Conservation (phyloP, 768 basidiomycete species). For the Leccinellum rugosiceps region DNA sequence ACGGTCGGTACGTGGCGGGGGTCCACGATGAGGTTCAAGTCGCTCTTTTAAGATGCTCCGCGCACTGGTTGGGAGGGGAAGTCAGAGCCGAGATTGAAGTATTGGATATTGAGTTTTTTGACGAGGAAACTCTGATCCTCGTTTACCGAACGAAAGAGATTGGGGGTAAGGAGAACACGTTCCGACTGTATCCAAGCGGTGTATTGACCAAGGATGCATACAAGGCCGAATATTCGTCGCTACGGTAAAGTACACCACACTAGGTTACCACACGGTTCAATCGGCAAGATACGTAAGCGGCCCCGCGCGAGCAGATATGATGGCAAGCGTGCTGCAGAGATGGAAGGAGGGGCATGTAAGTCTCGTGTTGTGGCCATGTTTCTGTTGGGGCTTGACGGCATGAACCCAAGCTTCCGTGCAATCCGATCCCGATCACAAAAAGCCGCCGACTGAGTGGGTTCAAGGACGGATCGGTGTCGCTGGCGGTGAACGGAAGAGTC, state of each 20-base stretch:
- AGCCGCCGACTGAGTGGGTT: constrained; percentile 54
- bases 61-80: constrained; percentile 32
- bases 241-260: constrained; percentile 57
- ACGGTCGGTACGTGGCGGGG: constrained; percentile 39
- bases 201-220: constrained; percentile 32
- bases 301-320: constrained; percentile 62
- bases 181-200: constrained; percentile 12
- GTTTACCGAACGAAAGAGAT: constrained; percentile 51
- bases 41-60: constrained; percentile 50
- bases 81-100: constrained; percentile 43
- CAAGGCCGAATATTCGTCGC: constrained; percentile 58
- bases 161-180: constrained; percentile 42
- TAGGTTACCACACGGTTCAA: constrained; percentile 56
- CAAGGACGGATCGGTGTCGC: constrained; percentile 47
- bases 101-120: constrained; percentile 74
- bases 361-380: constrained; percentile 31
- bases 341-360: constrained; percentile 66
- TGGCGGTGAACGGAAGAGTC: constrained; percentile 72
- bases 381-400: constrained; percentile 32
- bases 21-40: constrained; percentile 40
- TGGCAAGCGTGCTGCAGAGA: constrained; percentile 50
- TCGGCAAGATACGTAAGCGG: constrained; percentile 49
- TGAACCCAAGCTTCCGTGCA: constrained; percentile 48
- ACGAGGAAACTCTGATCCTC: constrained; percentile 65
- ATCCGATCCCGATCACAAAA: constrained; percentile 51